Evolutionary conservation across 345 rosid species (phyloP), one percentile per base, ranked within the genome.

Genomic region (Syzygium grande): DNA sequence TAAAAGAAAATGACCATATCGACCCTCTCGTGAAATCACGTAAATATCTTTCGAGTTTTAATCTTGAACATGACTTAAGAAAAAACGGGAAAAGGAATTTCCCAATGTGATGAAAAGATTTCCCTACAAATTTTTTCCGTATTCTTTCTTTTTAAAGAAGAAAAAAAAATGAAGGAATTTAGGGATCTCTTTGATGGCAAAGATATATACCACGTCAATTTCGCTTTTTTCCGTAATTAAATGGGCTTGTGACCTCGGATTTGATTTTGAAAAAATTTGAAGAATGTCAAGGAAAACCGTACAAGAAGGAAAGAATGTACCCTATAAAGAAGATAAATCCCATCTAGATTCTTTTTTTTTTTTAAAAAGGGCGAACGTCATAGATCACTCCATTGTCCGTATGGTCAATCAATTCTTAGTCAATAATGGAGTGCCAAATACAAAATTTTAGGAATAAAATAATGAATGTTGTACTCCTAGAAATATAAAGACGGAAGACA

Each of bases 191-290:
- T 43, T 43, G 6, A 4, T 6, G 7, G 46, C 6, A 7, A 43
- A 43, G 46, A 1, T 43, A 5, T 43, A 43, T 7, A 43, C 46
- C 7, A 5, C 46, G 7, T 43, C 46, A 43, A 43, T 43, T 43
- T 43, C 7, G 46, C 6, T 6, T 43, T 43, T 6, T 43, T 43
- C 46, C 46, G 46, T 43, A 6, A 7, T 43, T 23, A 56, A 56
- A 59, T 27, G 2, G 7, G 5, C 30, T 0, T 1, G 0, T n/a
- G 3, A 6, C 9, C 1, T 61, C 34, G 9, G 0, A 13, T n/a
- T 3, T 0, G 5, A 61, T n/a, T n/a, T 61, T n/a, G 19, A n/a
- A 61, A 61, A 61, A 0, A 13, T 61, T n/a, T n/a, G 17, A 61
- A 61, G 6, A n/a, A 13, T 7, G 73, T n/a, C 16, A 3, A n/a